phyloP scores from a whole-genome alignment of 2,329 filamentous ascomycete species.

The Xylariaceae sp. region DNA sequence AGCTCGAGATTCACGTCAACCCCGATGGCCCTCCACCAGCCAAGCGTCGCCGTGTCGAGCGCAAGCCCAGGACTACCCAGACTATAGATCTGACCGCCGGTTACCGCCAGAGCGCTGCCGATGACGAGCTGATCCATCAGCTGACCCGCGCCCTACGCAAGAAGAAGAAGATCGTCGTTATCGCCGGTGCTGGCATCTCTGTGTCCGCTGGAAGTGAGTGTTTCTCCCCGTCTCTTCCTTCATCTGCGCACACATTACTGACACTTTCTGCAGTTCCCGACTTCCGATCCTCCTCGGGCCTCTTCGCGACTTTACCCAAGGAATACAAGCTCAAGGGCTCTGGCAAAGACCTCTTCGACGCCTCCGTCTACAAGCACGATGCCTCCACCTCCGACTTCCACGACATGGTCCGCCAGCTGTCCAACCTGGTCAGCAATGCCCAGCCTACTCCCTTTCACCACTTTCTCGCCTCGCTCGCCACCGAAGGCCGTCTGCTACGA shows the following conservation, averaged over 20 bases:
- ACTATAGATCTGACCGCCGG: conserved; percentile 65
- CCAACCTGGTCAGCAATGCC: conserved; percentile 71
- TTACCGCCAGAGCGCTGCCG: conserved; percentile 47
- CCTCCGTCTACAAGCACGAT: conserved; percentile 93
- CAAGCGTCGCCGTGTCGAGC: conserved; percentile 68
- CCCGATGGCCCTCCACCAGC: conserved; percentile 62
- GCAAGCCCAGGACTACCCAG: conserved; percentile 69
- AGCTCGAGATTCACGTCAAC: conserved; percentile 37
- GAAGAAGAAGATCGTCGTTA: conserved; percentile 94
- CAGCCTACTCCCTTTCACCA: conserved; percentile 88
- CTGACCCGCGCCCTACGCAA: conserved; percentile 73
- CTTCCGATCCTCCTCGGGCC: conserved; percentile 85
- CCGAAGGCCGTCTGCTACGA: conserved; percentile 80
- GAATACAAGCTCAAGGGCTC: conserved; percentile 91
- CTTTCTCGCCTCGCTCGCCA: conserved; percentile 81
- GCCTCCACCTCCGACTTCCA: conserved; percentile 87
- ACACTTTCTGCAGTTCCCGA: conserved; percentile 65
- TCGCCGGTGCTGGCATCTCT: conserved; percentile 94
- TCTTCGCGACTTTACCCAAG: conserved; percentile 80
- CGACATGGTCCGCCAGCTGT: conserved; percentile 89
- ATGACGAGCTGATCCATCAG: conserved; percentile 61
- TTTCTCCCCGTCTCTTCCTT: conserved; percentile 1
- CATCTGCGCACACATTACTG: conserved; percentile 17
- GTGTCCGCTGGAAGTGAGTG: conserved; percentile 76
- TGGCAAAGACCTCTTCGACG: conserved; percentile 94